Base-by-base conservation (phyloP, 148 eudicot genomes). In the Camellia japonica region DNA sequence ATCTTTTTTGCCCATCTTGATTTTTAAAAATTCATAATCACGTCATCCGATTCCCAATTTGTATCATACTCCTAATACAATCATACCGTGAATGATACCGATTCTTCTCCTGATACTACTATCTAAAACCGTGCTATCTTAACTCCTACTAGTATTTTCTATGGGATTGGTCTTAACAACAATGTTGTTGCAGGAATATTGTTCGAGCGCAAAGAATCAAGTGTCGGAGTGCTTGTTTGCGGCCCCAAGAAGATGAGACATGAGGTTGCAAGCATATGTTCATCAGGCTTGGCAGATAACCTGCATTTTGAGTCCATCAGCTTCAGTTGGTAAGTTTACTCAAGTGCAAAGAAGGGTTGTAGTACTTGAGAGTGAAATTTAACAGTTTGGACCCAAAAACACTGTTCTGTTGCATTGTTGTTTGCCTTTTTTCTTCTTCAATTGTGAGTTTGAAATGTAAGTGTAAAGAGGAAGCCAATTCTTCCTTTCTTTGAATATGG, bases 301-400 rank as follows among this genome's bases (percentile, higher is more conserved):
- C 84, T 95, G 75, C 90, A 95, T 46, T 95, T 91, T 61, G 95
- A 95, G 79, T 90, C 98, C 75, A 90, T 93, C 80, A 95, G 98
- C 83, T 95, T 95, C 87, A 95, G 89, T 70, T 95, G 98, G 98
- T 95, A 85, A 89, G 56, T 38, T 15, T 10, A 16, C 16, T 58
- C 3, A 9, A 12, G 9, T 51, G 6, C 54, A 51, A 51, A 51
- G 9, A 51, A 51, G 54, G 54, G 54, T 51, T 8, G 6, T 5
- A 51, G 6, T 8, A 51, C 12, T 54, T 54, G 58, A 6, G 58
- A 6, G 58, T 7, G 9, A 54, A 54, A 7, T 8, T 9, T 9
- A 54, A 8, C 58, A 6, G 64, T 60, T 60, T 60, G 64, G 20
- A 0, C 7, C 64, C 3, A 60, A 60, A 8, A 2, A 15, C 1